phyloP scores from a whole-genome alignment of 371 early-diverging fungal species.

The Mucor velutinosus region DNA sequence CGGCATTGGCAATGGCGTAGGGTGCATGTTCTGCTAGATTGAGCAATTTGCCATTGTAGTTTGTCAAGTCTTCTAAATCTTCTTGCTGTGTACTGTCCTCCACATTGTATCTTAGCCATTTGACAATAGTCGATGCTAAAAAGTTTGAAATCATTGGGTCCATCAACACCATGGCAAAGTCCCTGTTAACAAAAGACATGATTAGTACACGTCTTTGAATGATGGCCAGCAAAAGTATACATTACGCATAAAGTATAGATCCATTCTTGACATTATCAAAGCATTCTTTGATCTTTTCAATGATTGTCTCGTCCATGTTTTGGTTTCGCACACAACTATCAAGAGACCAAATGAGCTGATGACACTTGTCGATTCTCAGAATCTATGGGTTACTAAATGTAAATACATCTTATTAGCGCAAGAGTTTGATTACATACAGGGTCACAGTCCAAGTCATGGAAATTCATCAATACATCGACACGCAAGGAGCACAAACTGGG shows the following conservation, averaged over 20 bases:
- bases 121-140: conserved; percentile 41
- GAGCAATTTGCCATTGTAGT: conserved; percentile 56
- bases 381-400: background rate
- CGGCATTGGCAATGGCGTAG: conserved; percentile 23
- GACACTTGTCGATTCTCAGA: conserved; percentile 56
- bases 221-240: background rate
- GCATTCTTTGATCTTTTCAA: conserved; percentile 64
- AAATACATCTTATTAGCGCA: background rate
- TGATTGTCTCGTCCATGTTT: conserved; percentile 66
- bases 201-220: too few relatives aligned
- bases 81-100: conserved; percentile 28
- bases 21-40: conserved; percentile 62
- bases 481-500: conserved; percentile 65
- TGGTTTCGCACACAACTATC: conserved; percentile 70
- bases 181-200: too few relatives aligned
- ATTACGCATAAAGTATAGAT: conserved; percentile 66
- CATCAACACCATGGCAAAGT: conserved; percentile 64
- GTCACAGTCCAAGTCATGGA: conserved; percentile 61
- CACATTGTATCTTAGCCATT: conserved; percentile 38
- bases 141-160: conserved; percentile 64
- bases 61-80: conserved; percentile 38
- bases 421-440: too few relatives aligned
- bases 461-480: conserved; percentile 69
- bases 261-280: conserved; percentile 61
- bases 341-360: conserved; percentile 66